Evolutionary conservation across 2,329 filamentous ascomycete species (phyloP).

Genomic region (Cladosporium sp.): DNA sequence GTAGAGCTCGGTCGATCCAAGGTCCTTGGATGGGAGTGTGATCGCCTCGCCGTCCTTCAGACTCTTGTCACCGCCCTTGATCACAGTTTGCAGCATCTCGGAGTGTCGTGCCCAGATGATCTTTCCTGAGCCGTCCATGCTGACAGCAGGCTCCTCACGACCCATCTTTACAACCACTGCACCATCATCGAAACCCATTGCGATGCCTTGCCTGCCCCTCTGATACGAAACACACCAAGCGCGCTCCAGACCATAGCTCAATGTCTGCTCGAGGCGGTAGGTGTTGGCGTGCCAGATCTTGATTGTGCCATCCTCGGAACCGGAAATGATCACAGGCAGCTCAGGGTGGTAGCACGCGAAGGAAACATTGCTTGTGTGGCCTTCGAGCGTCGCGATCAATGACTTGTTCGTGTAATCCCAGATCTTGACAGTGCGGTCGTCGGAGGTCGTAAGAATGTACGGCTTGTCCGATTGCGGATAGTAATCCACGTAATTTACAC

Average conservation of each 20-base stretch:
- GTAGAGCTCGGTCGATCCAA: conserved; percentile 94
- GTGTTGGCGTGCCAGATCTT: conserved; percentile 99
- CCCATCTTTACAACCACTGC: conserved; percentile 97
- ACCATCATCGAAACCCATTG: conserved; percentile 95
- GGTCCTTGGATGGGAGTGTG: conserved; percentile 81
- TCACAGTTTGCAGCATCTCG: conserved; percentile 89
- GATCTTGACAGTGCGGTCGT: conserved; percentile 93
- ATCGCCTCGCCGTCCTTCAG: conserved; percentile 88
- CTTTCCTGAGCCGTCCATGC: conserved; percentile 94
- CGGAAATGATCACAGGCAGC: conserved; percentile 92
- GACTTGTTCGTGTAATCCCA: conserved; percentile 99
- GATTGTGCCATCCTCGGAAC: conserved; percentile 93
- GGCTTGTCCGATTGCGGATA: conserved; percentile 63
- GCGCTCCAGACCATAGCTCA: conserved; percentile 92
- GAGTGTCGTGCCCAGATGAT: conserved; percentile 94
- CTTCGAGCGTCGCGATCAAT: conserved; percentile 90
- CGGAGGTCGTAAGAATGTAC: conserved; percentile 92
- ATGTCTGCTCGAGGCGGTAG: conserved; percentile 88
- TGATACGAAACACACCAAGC: conserved; percentile 98
- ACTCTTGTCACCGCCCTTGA: conserved; percentile 79
- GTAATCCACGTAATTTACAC: conserved; percentile 95
- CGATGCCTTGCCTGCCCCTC: conserved; percentile 86
- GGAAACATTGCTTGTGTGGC: conserved; percentile 95
- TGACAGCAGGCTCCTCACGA: conserved; percentile 92
- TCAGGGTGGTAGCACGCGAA: conserved; percentile 98